Evolutionary conservation across 75 land plant species (phyloP), one percentile per base, ranked within the genome.

Genomic region (Ceratopteris richardii): DNA sequence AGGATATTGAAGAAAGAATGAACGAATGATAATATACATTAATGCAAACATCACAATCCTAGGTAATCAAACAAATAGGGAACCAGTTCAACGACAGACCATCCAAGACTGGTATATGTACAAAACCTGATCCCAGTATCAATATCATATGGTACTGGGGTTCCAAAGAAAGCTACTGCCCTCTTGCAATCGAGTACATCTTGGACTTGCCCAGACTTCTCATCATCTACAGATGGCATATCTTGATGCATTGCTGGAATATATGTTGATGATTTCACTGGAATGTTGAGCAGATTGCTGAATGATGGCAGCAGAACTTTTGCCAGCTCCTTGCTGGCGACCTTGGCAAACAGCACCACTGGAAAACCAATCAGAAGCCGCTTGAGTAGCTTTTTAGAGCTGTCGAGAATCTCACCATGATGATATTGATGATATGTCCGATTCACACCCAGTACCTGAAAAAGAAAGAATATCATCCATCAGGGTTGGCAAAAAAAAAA

Each of bases 1-100:
- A n/a, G n/a, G 42, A 40, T 40, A 14, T 9, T 40, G 13, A 40
- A 40, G 42, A 40, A 40, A 40, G 13, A 40, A 40, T 40, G n/a
- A 40, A 40, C 14, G 42, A 40, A 40, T 40, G 42, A 14, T 14
- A 40, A 10, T 10, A 10, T 57, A 11, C 17, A 24, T 57, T 57
- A 9, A 9, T 27, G 9, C 16, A 41, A 10, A 40, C 9, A 50
- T 72, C 41, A 91, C 80, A 91, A 73, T 40, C 77, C 65, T 61
- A 87, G 46, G 21, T 56, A 58, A 48, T 76, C 42, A 62, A 85
- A 86, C 0, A 81, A 22, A 23, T 67, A 70, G 2, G 98, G 98
- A 60, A 77, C 90, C 26, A 89, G 70, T 61, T 93, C 96, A 3
- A 83, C 98, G 42, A 86, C 90, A n/a, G 98, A 79, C 98, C 98